Percentiles rank a stretch among this genome's conserved stretches.
phyloP scores from a whole-genome alignment of 2,329 filamentous ascomycete genomes.

The Aspergillus awamori region DNA sequence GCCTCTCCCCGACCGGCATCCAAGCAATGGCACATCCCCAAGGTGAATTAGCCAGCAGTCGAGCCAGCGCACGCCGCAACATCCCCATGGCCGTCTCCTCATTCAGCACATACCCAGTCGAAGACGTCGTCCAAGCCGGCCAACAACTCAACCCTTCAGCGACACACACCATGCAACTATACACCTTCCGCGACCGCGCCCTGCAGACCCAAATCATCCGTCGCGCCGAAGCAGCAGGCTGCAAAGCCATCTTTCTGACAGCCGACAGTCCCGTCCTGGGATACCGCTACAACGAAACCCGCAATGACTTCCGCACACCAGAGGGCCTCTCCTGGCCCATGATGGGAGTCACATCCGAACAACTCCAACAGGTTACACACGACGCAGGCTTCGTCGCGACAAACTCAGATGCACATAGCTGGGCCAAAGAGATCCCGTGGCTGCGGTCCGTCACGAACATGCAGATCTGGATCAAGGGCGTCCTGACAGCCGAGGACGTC shows the following conservation, averaged over 20 bases:
- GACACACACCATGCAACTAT: conserved; percentile 31
- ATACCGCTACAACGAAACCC: conserved; percentile 55
- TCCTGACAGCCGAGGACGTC: conserved; percentile 41
- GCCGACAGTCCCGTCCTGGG: conserved; percentile 60
- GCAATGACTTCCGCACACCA: conserved; percentile 55
- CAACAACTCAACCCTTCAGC: conserved; percentile 18
- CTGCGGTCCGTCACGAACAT: conserved; percentile 52
- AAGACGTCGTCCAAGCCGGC: conserved; percentile 47
- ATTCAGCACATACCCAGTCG: conserved; percentile 50
- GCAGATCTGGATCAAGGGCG: conserved; percentile 41
- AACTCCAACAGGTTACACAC: conserved; percentile 26
- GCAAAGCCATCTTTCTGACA: conserved; percentile 57
- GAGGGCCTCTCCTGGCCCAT: conserved; percentile 46
- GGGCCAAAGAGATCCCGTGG: conserved; percentile 55
- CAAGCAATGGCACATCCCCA: conserved; percentile 57
- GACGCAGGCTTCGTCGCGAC: conserved; percentile 28
- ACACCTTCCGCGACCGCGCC: conserved; percentile 28
- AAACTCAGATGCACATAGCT: conserved; percentile 37
- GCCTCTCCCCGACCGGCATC: conserved; percentile 57
- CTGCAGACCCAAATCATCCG: conserved; percentile 31
- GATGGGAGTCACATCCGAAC: conserved; percentile 26
- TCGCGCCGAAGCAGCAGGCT: conserved; percentile 37
- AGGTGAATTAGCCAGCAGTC: conserved; percentile 55
- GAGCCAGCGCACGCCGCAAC: conserved; percentile 47
- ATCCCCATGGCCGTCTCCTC: conserved; percentile 54